Conservation (phyloP, 2,329 filamentous ascomycete species). For the Cladosporium sp. region DNA sequence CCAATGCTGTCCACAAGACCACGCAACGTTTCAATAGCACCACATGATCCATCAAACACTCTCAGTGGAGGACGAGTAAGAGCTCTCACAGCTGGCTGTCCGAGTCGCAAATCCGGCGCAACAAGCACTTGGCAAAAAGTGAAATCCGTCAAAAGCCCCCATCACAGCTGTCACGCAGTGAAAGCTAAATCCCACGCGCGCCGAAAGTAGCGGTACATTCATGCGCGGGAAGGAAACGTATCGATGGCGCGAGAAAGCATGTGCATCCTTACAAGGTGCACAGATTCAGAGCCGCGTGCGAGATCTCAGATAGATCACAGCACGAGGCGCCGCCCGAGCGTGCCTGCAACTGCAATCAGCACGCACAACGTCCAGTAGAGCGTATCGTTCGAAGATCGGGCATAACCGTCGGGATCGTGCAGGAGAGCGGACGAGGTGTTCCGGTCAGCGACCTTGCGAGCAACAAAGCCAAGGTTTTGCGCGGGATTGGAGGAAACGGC, state of each 20-base stretch:
- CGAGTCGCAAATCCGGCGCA: neutral
- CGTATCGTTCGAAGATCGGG: neutral
- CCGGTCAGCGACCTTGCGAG: neutral
- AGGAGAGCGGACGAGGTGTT: neutral
- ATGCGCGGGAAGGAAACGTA: neutral
- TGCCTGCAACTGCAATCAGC: neutral
- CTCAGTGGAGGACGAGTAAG: neutral
- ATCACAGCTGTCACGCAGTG: neutral
- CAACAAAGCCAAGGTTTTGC: neutral
- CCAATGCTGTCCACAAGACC: neutral
- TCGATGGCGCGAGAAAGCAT: neutral
- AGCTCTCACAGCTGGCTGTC: neutral
- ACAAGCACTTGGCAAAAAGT: neutral
- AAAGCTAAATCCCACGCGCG: neutral
- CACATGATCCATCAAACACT: neutral
- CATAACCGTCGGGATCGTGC: neutral
- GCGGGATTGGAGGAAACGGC: neutral
- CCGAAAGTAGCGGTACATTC: neutral
- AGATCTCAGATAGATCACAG: neutral
- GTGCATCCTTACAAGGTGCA: neutral
- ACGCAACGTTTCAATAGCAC: neutral
- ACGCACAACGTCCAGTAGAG: slow-evolving; percentile 2
- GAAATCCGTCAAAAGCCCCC: neutral
- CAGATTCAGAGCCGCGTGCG: neutral
- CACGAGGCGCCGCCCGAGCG: too few relatives aligned